Base-by-base conservation (phyloP, 2,329 filamentous ascomycete species). In the Trichoderma sp. region DNA sequence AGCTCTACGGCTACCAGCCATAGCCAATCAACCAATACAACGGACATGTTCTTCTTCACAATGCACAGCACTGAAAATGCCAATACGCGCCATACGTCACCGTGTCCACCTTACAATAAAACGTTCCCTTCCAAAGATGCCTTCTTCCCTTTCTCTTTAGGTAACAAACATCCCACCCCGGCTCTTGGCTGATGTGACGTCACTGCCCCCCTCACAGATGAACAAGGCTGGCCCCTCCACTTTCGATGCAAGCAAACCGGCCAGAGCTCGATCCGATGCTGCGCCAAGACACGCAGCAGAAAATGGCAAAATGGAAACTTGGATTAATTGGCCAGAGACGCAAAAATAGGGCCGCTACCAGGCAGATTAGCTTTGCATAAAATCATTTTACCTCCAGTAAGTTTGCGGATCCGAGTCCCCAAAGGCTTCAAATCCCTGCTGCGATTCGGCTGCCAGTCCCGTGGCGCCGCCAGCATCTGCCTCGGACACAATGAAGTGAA, bases 391-490 rank as follows among this genome's bases (percentile, higher is more conserved):
- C 63, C 21, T 66, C 40, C 27, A 19, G 16, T 47, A 19, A 27
- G 14, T 35, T 49, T 43, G 29, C 63, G 35, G 40, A 67, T 58
- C 63, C 40, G 40, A 49, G 63, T 21, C 53, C 13, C 19, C 49
- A 40, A 55, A 40, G 33, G 53, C 55, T 40, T 8, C 19, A 8
- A 52, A 47, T 35, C 64, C 40, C n/a, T 27, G 55, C 40, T 67
- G n/a, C 24, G 11, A 49, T 59, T 57, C 62, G 52, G 37, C 27
- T 24, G 31, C 33, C 53, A 66, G 62, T 37, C 62, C 52, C n/a
- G 64, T 67, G 64, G 64, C 64, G 64, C 55, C 64, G 64, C 64
- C 64, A 58, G 33, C 31, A 67, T 67, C 64, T 37, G 55, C 37
- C 27, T 49, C 37, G n/a, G 19, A n/a, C 37, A 37, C 33, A 35